Conservation (phyloP, 495 filamentous ascomycete genomes). For the Trichocladium uniseriatum region DNA sequence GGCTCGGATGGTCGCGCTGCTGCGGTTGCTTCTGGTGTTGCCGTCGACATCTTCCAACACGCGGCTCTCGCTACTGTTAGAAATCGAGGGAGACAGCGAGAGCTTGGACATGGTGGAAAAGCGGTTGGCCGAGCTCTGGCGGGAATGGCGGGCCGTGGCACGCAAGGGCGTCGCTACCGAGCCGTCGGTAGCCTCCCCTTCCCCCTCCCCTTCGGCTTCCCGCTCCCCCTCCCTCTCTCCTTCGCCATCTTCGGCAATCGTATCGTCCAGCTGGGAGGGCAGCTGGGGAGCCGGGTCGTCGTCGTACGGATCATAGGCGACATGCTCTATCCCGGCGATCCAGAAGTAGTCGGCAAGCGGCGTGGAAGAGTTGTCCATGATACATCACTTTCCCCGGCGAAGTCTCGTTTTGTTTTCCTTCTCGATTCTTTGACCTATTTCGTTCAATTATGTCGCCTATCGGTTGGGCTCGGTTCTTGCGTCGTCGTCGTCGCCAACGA, state of each 20-base stretch:
- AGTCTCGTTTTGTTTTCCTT: slow-evolving; percentile 6
- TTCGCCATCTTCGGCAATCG: slow-evolving; percentile 73
- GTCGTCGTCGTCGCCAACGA: too few relatives aligned
- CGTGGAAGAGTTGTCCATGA: slow-evolving; percentile 53
- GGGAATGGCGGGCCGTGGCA: slow-evolving; percentile 49
- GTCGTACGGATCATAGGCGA: slow-evolving; percentile 52
- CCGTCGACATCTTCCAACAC: slow-evolving; percentile 50
- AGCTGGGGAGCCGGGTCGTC: slow-evolving; percentile 25
- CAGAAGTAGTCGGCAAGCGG: slow-evolving; percentile 98
- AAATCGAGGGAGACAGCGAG: slow-evolving; percentile 35
- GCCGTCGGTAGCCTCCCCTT: slow-evolving; percentile 34
- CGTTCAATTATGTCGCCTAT: background rate
- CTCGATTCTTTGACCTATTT: background rate
- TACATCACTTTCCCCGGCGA: slow-evolving; percentile 31
- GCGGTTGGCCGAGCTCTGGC: slow-evolving; percentile 56
- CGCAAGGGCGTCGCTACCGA: slow-evolving; percentile 33
- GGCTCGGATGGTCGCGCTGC: slow-evolving; percentile 74
- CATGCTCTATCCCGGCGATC: slow-evolving; percentile 85
- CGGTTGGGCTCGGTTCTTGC: background rate
- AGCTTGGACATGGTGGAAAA: slow-evolving; percentile 56
- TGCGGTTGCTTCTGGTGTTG: slow-evolving; percentile 72
- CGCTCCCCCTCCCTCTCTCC: too few relatives aligned
- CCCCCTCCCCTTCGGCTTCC: too few relatives aligned
- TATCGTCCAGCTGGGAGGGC: slow-evolving; percentile 48
- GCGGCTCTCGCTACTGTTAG: slow-evolving; percentile 39